Evolutionary conservation across 2,329 filamentous ascomycete genomes (phyloP), one percentile per base, ranked within the genome.

Genomic region (Laburnicola sp.): DNA sequence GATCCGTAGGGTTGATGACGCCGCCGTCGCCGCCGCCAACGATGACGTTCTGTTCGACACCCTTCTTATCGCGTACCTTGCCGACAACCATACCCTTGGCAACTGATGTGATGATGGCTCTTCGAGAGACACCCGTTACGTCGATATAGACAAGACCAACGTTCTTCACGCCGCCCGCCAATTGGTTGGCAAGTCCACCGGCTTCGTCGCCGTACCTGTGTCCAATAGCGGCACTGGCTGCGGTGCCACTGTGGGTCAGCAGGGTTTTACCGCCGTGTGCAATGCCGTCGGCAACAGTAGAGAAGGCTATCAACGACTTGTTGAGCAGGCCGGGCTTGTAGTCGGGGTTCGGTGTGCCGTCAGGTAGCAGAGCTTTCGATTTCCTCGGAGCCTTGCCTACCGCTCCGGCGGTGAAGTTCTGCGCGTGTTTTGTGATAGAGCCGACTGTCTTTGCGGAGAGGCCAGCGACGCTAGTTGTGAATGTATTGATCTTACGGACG

Each of bases 131-230:
- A 31, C 94, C 94, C 0, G 92, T 88, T 1, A 95, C 93, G 64
- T 99, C 94, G 54, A 99, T 96, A 70, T 99, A 99, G 28, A 99
- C 94, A 26, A 99, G 80, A 4, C 92, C 94, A 6, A 97, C 94
- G 60, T 97, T 99, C 80, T 94, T 96, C 65, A 97, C 86, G 23
- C 92, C 93, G 4, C 90, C 87, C 0, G 91, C 89, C 21, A 99
- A 74, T 46, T 89, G 81, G 36, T 81, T 80, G 2, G 91, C 87
- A 11, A 97, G 79, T 31, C 86, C 81, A 11, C 91, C 90, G 0
- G 94, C 94, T 73, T 99, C 91, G 1, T 82, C 69, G 3, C 94
- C 94, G 78, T 92, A 99, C 56, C 85, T 86, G 74, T 97, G 94
- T n/a, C 86, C 83, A 2, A 97, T 90, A 45, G 97, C 86, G 0